Conservation (phyloP, 202 grass and related monocot genomes). For the Elaeis oleifera region DNA sequence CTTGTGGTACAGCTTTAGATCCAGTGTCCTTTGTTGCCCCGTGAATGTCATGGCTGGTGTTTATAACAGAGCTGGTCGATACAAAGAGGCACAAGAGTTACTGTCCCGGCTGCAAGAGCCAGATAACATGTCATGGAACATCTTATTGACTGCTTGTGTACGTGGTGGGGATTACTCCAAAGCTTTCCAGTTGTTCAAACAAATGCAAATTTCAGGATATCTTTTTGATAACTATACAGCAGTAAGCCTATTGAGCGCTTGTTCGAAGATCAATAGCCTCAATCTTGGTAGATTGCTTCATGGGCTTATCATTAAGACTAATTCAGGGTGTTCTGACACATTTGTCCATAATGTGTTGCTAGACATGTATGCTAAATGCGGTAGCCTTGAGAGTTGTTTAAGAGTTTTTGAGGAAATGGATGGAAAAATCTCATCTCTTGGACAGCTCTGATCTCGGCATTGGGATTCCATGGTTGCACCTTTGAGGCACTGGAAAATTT, state of each 20-base stretch:
- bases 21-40: constrained; percentile 22
- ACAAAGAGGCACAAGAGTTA: constrained; percentile 43
- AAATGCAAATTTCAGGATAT: constrained; percentile 45
- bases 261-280: constrained; percentile 56
- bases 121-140: constrained; percentile 60
- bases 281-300: constrained; percentile 51
- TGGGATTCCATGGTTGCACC: constrained; percentile 59
- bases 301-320: constrained; percentile 56
- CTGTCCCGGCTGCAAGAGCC: constrained; percentile 33
- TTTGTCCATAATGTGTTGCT: constrained; percentile 55
- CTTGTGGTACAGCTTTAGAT: constrained; percentile 35
- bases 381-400: constrained; percentile 56
- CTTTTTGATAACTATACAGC: constrained; percentile 38
- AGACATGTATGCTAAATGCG: constrained; percentile 88
- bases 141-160: constrained; percentile 57
- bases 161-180: constrained; percentile 42
- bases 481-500: constrained; percentile 56
- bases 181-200: constrained; percentile 46
- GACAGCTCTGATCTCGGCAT: constrained; percentile 55
- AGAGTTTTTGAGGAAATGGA: constrained; percentile 59
- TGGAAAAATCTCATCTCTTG: constrained; percentile 60
- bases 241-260: constrained; percentile 58
- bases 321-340: constrained; percentile 39
- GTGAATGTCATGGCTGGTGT: constrained; percentile 52
- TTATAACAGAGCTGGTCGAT: constrained; percentile 46